Conservation (phyloP, 1,284 basidiomycete species). For the Fomes fomentarius region DNA sequence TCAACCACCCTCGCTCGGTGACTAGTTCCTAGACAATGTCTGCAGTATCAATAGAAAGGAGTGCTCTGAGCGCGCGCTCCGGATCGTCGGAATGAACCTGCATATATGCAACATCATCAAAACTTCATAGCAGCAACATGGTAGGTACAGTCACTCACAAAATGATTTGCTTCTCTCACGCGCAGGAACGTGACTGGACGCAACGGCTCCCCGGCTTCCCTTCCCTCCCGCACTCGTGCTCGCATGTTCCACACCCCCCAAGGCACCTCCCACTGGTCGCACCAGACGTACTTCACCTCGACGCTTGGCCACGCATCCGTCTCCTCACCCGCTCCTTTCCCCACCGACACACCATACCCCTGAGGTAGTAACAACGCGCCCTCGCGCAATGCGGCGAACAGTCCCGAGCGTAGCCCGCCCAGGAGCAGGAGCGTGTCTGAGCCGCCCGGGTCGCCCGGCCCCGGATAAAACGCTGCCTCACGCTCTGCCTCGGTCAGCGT, state of each 20-base stretch:
- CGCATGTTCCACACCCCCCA: slow-evolving; percentile 7
- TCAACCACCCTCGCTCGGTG: no score
- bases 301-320: slow-evolving; percentile 1
- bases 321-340: slow-evolving; percentile 6
- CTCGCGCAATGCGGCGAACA: slow-evolving; percentile 12
- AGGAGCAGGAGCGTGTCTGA: slow-evolving; percentile 21
- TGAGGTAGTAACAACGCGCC: slow-evolving; percentile 11
- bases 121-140: no score
- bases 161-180: slow-evolving; percentile 23
- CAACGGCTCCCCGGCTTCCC: neutral
- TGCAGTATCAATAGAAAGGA: neutral
- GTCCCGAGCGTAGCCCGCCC: slow-evolving; percentile 16
- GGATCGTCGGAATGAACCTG: slow-evolving; percentile 31
- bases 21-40: no score
- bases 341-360: neutral
- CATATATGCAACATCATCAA: no score
- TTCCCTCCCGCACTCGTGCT: neutral
- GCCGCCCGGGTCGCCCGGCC: slow-evolving; percentile 22
- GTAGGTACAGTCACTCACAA: slow-evolving; percentile 17
- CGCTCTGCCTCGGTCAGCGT: slow-evolving; percentile 20
- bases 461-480: slow-evolving; percentile 7
- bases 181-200: slow-evolving; percentile 9
- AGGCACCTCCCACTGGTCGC: slow-evolving; percentile 19
- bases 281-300: slow-evolving; percentile 10
- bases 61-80: slow-evolving; percentile 14